phyloP scores from a whole-genome alignment of 306 rosid genomes.

The Medicago truncatula region MtrunA17r5.0-ANR NC_053048.1:3183501-3184000 shows the following conservation, averaged over 20 bases:
- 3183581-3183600: conserved; percentile 71
- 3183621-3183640: conserved; percentile 98
- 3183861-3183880: too few relatives aligned
- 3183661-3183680: conserved; percentile 89
- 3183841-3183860: too few relatives aligned
- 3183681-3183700: conserved; percentile 96
- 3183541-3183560: background rate
- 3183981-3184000: conserved; percentile 54
- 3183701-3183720: conserved; percentile 91
- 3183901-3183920: too few relatives aligned
- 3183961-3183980: background rate
- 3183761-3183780: background rate
- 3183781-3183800: background rate
- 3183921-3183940: too few relatives aligned
- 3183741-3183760: too few relatives aligned
- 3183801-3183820: background rate
- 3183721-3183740: conserved; percentile 59
- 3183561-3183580: conserved; percentile 23
- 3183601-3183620: conserved; percentile 97
- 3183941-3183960: too few relatives aligned
- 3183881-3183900: too few relatives aligned
- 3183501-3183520: conserved; percentile 2
- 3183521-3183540: background rate
- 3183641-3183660: conserved; percentile 99
- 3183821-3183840: background rate